Base-by-base conservation (phyloP, 495 filamentous ascomycete genomes). In the Neurospora hispaniola region DNA sequence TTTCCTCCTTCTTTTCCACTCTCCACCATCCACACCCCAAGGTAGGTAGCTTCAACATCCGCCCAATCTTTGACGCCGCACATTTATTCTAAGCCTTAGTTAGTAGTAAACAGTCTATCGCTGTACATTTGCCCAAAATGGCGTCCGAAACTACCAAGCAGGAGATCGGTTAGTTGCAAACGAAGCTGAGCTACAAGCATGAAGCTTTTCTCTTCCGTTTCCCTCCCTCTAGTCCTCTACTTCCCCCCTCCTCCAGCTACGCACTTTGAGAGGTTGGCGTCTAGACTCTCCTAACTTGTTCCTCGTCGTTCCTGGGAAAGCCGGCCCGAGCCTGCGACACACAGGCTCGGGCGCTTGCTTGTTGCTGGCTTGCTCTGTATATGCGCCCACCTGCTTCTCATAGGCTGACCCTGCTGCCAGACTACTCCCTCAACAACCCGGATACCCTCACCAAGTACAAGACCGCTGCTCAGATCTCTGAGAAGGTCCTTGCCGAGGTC, bases 371-470 rank as follows among this genome's bases (percentile, higher is more conserved):
- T 39, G 35, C 44, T 35, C 27, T 68, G 16, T 14, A 2, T 41
- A 27, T 72, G 69, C 69, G 20, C 43, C 20, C 23, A 42, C 39
- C 12, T 42, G 20, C 20, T 76, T 23, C 31, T 23, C 38, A 42
- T 48, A 31, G 23, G 71, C 73, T 76, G 71, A 76, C 70, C 16
- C 71, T 39, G 40, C 44, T 39, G 18, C 44, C 75, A 98, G 96
- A 98, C 82, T 97, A 98, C 86, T 89, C 93, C 74, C 88, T 98
- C 79, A 92, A 91, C 84, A 99, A 98, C 87, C 94, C 96, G 70
- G 95, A 98, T 78, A 97, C 94, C 75, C 88, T 99, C 76, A 97
- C 96, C 81, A 99, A 98, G 86, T 99, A 99, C 87, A 98, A 97
- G 88, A 93, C 91, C 75, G 96, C 96, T 46, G 96, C 93, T 69